These are phyloP conservation scores for Waltergamsia citrina DNA, from an alignment of 2,329 filamentous ascomycete genomes.

Conservation along the genomic window DNA sequence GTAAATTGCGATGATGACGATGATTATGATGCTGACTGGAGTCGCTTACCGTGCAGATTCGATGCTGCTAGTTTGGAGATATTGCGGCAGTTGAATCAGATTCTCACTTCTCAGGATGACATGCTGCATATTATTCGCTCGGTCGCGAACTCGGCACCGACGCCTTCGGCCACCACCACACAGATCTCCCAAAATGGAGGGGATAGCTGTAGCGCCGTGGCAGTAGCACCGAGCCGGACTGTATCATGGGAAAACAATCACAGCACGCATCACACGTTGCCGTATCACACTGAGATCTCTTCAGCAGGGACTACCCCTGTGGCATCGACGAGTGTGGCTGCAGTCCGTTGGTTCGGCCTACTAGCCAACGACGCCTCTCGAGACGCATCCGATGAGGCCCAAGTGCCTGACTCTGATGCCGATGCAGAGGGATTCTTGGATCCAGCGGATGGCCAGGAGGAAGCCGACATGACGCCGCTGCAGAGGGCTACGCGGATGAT, in stretches of 20 bases:
- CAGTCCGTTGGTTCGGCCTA: conserved; percentile 14
- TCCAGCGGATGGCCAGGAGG: conserved; percentile 1
- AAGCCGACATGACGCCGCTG: conserved; percentile 4
- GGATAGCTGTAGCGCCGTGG: not conserved
- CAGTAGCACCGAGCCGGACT: conserved; percentile 1
- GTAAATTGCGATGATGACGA: not conserved
- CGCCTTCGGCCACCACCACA: not conserved
- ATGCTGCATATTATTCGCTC: conserved; percentile 9
- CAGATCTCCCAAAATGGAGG: too few relatives aligned
- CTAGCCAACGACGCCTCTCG: conserved; percentile 10
- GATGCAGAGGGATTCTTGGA: conserved; percentile 4
- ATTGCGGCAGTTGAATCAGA: conserved; percentile 13
- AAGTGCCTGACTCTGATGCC: not conserved
- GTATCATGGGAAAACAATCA: not conserved
- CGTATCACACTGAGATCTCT: conserved; percentile 8
- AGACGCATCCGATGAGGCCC: not conserved
- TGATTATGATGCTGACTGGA: not conserved
- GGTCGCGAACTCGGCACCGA: conserved; percentile 5
- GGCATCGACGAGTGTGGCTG: conserved; percentile 12
- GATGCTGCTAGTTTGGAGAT: conserved; percentile 25
- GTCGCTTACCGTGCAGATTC: conserved; percentile 13
- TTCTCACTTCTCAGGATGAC: conserved; percentile 11
- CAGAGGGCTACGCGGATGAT: conserved; percentile 9
- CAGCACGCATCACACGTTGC: conserved; percentile 4
- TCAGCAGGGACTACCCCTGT: conserved; percentile 12